Evolutionary conservation across 345 rosid genomes (phyloP), one percentile per base, ranked within the genome.

Genomic region (Nephelium lappaceum): DNA sequence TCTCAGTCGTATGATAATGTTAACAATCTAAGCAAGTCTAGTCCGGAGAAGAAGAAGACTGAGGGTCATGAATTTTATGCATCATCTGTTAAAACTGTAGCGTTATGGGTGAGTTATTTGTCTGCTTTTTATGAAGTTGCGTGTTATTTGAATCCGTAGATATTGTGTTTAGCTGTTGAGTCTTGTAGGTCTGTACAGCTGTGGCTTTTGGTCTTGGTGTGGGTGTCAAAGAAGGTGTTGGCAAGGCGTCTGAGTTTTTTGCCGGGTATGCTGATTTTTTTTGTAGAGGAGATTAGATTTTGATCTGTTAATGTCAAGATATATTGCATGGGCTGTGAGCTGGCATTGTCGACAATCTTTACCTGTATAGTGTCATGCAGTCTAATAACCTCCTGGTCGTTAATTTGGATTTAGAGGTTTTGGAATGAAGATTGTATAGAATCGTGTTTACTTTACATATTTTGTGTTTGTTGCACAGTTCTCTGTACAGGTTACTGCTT

Each of bases 231-330:
- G 97, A 91, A 57, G 98, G 94, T 75, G 86, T 82, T 72, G 95
- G 88, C 84, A 93, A 91, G 85, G 99, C 95, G 3, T 88, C 98
- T 0, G 98, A 95, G 83, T 93, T 85, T 89, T 95, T 93, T 55
- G 96, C 99, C 53, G 99, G 99, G 99, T 92, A 86, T 45, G 84
- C 41, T 5, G 62, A 21, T 0, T 53, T 45, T 57, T 49, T 31
- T 27, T 5, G 18, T 36, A 39, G 47, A 24, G 9, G 55, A 21
- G 7, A 49, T 47, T 51, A 66, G n/a, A 53, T 60, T 60, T 23
- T 21, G 23, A 21, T n/a, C 64, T 60, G 64, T 60, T 60, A 60
- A 60, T 19, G 24, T 60, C 21, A 27, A 27, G 12, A 21, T 60
- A 23, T 65, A 31, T 5, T 27, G n/a, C 11, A 11, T 27, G 10